phyloP scores from a whole-genome alignment of 2,329 filamentous ascomycete genomes.

The Malbranchea cinnamomea region DNA sequence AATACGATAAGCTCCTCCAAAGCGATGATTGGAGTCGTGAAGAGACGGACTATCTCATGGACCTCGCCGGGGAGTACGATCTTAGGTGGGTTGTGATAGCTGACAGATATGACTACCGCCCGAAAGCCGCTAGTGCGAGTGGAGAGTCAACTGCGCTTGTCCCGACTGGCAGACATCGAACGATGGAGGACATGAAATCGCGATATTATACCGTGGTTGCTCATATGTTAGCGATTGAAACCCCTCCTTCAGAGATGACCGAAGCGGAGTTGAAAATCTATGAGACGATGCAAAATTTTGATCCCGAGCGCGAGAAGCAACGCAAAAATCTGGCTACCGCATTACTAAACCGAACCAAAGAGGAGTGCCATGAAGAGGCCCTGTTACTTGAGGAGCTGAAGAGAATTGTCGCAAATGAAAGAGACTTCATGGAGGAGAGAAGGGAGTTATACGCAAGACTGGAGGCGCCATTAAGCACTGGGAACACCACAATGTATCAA shows the following conservation, averaged over 20 bases:
- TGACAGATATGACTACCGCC: constrained; percentile 69
- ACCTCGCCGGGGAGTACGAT: constrained; percentile 61
- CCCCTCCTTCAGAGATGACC: constrained; percentile 75
- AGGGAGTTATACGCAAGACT: constrained; percentile 75
- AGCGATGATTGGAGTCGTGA: constrained; percentile 73
- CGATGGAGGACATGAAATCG: constrained; percentile 80
- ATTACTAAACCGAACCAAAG: constrained; percentile 61
- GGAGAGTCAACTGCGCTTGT: constrained; percentile 36
- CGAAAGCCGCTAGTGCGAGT: constrained; percentile 15
- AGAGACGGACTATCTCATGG: constrained; percentile 84
- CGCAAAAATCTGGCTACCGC: constrained; percentile 76
- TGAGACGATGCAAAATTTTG: constrained; percentile 75
- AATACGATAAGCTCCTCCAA: constrained; percentile 63
- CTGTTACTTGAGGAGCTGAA: constrained; percentile 79
- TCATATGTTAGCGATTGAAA: constrained; percentile 65
- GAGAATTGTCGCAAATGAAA: constrained; percentile 74
- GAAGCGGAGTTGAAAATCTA: constrained; percentile 68
- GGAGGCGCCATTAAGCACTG: constrained; percentile 59
- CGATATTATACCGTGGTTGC: constrained; percentile 80
- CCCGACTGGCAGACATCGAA: constrained; percentile 38
- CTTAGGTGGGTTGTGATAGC: constrained; percentile 82
- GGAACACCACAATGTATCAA: constrained; percentile 62
- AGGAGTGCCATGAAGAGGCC: constrained; percentile 87
- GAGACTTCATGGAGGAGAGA: constrained; percentile 74
- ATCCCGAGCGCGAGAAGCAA: constrained; percentile 59